Evolutionary conservation across 306 rosid species (phyloP).

Genomic region (Echinosophora koreensis): DNA sequence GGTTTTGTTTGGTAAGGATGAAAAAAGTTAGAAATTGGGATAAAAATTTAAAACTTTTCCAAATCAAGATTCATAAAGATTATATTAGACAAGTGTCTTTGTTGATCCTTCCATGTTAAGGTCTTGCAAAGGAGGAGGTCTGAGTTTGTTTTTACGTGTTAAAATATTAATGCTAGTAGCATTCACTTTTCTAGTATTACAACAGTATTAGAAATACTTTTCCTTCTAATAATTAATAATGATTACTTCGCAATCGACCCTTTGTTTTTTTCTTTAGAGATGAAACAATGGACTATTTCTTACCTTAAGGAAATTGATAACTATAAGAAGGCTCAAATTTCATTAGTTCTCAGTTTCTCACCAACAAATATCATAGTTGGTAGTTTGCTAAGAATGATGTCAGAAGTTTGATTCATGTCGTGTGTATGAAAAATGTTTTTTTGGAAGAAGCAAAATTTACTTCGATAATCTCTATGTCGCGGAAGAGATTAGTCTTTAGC

Average conservation of each 20-base stretch:
- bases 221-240: neutral
- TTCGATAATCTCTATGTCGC: no score
- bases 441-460: no score
- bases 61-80: slow-evolving; percentile 27
- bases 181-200: slow-evolving; percentile 39
- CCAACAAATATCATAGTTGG: no score
- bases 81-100: slow-evolving; percentile 32
- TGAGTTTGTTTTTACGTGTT: slow-evolving; percentile 32
- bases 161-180: slow-evolving; percentile 28
- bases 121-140: slow-evolving; percentile 39
- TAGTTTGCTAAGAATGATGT: no score
- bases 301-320: slow-evolving; percentile 19
- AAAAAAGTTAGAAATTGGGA: slow-evolving; percentile 39
- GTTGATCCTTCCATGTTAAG: slow-evolving; percentile 47
- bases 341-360: no score
- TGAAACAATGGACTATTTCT: slow-evolving; percentile 12
- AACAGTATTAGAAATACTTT: slow-evolving; percentile 17
- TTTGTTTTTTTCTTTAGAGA: neutral
- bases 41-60: slow-evolving; percentile 29
- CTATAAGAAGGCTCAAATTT: neutral
- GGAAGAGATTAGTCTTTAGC: no score
- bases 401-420: no score
- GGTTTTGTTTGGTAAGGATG: slow-evolving; percentile 46
- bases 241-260: neutral
- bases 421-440: no score